These are phyloP conservation scores for Neckera pumila DNA, from an alignment of 225 moss, liverwort and hornwort species.

Conservation along the genomic window DNA sequence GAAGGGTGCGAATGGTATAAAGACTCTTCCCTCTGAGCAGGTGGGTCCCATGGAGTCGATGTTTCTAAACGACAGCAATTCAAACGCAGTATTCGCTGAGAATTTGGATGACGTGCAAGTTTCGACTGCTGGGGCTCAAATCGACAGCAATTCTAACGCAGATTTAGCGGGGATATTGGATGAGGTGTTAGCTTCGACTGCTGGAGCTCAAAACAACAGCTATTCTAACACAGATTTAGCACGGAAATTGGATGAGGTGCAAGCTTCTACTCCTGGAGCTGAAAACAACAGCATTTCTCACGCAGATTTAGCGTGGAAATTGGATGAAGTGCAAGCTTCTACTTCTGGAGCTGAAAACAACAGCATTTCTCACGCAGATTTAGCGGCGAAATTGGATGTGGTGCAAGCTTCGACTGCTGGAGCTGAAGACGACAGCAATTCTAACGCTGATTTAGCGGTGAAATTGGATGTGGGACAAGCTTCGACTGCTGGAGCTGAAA, in stretches of 20 bases:
- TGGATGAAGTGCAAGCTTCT: too few relatives aligned
- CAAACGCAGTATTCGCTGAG: constrained; percentile 47
- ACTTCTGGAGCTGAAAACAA: background rate
- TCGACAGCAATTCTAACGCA: background rate
- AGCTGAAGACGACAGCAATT: constrained; percentile 20
- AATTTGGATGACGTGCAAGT: background rate
- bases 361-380: background rate
- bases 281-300: background rate
- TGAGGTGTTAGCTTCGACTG: background rate
- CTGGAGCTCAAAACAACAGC: background rate
- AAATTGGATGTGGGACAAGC: constrained; percentile 73
- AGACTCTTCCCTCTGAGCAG: background rate
- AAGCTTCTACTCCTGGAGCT: background rate
- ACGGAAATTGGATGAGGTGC: background rate
- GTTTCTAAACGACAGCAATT: constrained; percentile 10
- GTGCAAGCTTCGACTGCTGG: constrained; percentile 40
- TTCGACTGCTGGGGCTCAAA: background rate
- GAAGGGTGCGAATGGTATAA: background rate
- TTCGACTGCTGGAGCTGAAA: constrained; percentile 6
- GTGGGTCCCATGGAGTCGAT: background rate
- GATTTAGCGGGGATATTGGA: constrained; percentile 14
- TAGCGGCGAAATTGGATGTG: background rate
- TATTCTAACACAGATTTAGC: background rate
- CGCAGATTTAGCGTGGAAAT: background rate
- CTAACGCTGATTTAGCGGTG: constrained; percentile 21